Conservation (phyloP, 768 basidiomycete species). For the Leccinum disarticulatum region DNA sequence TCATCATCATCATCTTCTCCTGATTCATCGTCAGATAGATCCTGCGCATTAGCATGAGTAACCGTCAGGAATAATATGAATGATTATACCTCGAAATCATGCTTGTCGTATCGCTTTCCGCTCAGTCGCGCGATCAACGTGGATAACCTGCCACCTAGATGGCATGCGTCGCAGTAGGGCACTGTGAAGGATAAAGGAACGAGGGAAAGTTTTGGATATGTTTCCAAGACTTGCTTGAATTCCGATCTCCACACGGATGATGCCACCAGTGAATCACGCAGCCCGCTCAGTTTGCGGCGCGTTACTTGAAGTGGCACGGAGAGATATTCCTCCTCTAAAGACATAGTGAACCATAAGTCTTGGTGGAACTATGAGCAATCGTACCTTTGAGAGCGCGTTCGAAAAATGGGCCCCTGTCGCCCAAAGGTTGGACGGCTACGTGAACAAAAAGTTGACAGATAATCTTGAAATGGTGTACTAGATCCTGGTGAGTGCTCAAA, state of each 20-base stretch:
- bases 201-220: slow-evolving; percentile 63
- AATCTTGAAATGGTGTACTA: slow-evolving; percentile 80
- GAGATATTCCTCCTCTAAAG: slow-evolving; percentile 66
- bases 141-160: slow-evolving; percentile 68
- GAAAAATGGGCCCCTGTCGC: slow-evolving; percentile 56
- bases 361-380: neutral
- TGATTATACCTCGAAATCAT: slow-evolving; percentile 61
- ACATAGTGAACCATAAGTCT: neutral
- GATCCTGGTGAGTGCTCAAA: slow-evolving; percentile 73
- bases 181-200: slow-evolving; percentile 51
- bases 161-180: slow-evolving; percentile 80
- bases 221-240: slow-evolving; percentile 65
- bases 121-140: slow-evolving; percentile 59
- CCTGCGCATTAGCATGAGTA: slow-evolving; percentile 12
- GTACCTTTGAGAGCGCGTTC: slow-evolving; percentile 50
- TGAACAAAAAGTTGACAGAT: slow-evolving; percentile 88
- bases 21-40: slow-evolving; percentile 24
- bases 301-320: slow-evolving; percentile 62
- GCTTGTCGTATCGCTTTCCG: slow-evolving; percentile 68
- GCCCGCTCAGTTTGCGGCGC: slow-evolving; percentile 68
- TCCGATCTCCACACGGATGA: slow-evolving; percentile 82
- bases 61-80: neutral
- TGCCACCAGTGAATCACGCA: slow-evolving; percentile 73
- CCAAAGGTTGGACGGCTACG: slow-evolving; percentile 59
- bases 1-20: slow-evolving; percentile 24